A percentile compares a stretch with the other conserved stretches of the same genome.
Evolutionary conservation across 148 eudicot species (phyloP).

Genomic region (Arctostaphylos glauca): DNA sequence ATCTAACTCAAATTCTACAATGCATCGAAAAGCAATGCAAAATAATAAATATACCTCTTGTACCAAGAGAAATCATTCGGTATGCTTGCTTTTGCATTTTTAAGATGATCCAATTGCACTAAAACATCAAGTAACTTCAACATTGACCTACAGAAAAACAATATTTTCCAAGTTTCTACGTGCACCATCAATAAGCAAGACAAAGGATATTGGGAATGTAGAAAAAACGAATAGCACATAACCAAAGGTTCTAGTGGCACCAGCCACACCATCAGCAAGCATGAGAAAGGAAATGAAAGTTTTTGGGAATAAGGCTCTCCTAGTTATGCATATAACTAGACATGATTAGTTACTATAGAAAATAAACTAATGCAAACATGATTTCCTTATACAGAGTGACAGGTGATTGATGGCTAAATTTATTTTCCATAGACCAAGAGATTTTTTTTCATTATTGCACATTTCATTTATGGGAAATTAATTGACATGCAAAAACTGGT

Average conservation of each 20-base stretch:
- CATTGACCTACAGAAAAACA: conserved; percentile 74
- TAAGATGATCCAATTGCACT: conserved; percentile 96
- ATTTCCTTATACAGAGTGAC: not conserved
- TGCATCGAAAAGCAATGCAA: not conserved
- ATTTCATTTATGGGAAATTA: not conserved
- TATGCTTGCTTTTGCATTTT: conserved; percentile 99
- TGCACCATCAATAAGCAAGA: conserved; percentile 13
- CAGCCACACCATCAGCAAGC: not conserved
- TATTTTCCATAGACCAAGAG: not conserved
- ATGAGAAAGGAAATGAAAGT: not conserved
- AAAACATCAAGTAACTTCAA: conserved; percentile 92
- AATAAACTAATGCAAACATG: not conserved
- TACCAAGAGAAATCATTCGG: conserved; percentile 99
- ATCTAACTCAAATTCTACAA: not conserved
- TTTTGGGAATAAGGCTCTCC: not conserved
- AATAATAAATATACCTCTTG: conserved; percentile 63
- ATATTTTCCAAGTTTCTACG: not conserved
- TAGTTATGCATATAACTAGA: not conserved
- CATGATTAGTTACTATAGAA: not conserved
- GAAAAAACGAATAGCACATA: not conserved
- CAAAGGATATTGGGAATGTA: not conserved
- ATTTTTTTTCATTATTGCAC: not conserved
- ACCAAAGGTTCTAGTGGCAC: not conserved
- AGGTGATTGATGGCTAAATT: not conserved
- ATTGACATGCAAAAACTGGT: not conserved